Evolutionary conservation across 805 yeast genomes (phyloP), one percentile per base, ranked within the genome.

Genomic region (Ascoidea rubescens): DNA sequence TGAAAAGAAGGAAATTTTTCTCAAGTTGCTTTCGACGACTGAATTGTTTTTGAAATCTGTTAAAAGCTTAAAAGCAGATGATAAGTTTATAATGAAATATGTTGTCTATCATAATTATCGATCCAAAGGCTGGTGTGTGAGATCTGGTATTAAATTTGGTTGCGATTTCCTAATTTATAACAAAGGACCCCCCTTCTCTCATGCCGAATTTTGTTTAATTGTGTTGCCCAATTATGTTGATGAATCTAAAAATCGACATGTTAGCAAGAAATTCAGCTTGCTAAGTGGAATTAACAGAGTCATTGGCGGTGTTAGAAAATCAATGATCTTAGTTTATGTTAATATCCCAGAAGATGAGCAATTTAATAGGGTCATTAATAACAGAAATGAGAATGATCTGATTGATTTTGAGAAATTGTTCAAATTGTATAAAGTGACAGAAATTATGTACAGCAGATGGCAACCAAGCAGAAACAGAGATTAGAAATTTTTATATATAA

Each of bases 121-220:
- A 51, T 82, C 96, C 0, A 73, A 79, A 31, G 97, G 97, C 0
- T 93, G 98, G 97, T 91, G 97, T 70, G 93, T 84, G 2, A 73
- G 95, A 54, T 78, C 90, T 0, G 99, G 98, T 0, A 77, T 89
- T 53, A 93, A 93, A 65, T 93, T 93, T 65, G 96, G 96, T 1
- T 77, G 86, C n/a, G 95, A 90, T 60, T 84, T 71, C 65, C 67
- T 93, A 6, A 70, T 93, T 5, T 93, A 93, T 64, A 79, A 83
- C 51, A 72, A 91, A 53, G 99, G 99, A 0, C 99, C 98, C 6
- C 97, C 97, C 1, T 88, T 90, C 64, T 80, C 84, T 50, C 99
- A 93, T 64, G 97, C 99, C 0, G 96, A 89, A 62, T 87, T 79
- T 64, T 87, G 91, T 5, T 68, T 87, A 3, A 61, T 76, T 48